Percentiles rank a stretch among this genome's conserved stretches.
Conservation (phyloP, 2,329 filamentous ascomycete species). For the Alternaria incomplexa region DNA sequence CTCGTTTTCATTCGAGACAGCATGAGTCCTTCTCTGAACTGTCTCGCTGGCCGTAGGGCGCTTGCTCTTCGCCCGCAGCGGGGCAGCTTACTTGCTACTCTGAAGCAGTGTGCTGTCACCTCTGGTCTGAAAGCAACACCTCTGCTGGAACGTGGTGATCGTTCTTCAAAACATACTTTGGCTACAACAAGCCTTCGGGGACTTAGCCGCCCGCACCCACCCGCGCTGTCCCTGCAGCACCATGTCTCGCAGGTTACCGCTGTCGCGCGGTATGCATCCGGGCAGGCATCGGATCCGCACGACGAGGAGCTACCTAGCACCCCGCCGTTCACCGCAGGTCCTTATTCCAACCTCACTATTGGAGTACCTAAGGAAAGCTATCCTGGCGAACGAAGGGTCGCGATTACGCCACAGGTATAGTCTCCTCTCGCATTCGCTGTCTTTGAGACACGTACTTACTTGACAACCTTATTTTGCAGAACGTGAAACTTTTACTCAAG, state of each 20-base stretch:
- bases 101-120: constrained; percentile 26
- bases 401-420: constrained; percentile 71
- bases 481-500: constrained; percentile 80
- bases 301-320: constrained; percentile 44
- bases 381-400: constrained; percentile 79
- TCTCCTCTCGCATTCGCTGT: not conserved
- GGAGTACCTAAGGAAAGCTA: constrained; percentile 82
- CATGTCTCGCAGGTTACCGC: constrained; percentile 33
- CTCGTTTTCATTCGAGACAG: constrained; percentile 30
- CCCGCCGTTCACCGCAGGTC: constrained; percentile 51
- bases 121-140: constrained; percentile 25
- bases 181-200: constrained; percentile 25
- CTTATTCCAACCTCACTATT: constrained; percentile 75
- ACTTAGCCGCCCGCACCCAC: constrained; percentile 32
- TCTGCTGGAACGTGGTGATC: constrained; percentile 26
- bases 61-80: constrained; percentile 32
- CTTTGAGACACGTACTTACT: not conserved
- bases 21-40: constrained; percentile 39
- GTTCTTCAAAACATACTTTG: constrained; percentile 14
- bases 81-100: constrained; percentile 22
- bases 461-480: constrained; percentile 45
- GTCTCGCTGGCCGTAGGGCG: constrained; percentile 33
- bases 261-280: constrained; percentile 39
- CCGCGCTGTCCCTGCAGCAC: constrained; percentile 35
- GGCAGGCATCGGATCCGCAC: constrained; percentile 40